Evolutionary conservation across 352 stramenopile species (phyloP).

Genomic region (Pythium vanterpoolii): DNA sequence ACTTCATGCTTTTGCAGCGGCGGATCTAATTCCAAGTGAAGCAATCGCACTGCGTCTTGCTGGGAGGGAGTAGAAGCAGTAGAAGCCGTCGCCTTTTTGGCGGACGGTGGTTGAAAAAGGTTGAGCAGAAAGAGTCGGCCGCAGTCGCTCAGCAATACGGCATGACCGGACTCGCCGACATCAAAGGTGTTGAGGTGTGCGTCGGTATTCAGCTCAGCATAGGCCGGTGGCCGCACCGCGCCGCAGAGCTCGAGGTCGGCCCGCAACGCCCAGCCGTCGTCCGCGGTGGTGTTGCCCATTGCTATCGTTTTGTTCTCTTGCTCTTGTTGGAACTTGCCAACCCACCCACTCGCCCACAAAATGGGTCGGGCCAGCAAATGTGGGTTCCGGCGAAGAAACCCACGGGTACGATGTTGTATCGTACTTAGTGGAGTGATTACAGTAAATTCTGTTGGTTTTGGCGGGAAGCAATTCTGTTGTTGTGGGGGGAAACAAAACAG

Average conservation of each 20-base stretch:
- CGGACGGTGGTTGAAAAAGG: conserved; percentile 37
- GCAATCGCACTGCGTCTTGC: conserved; percentile 21
- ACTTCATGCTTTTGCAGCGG: conserved; percentile 44
- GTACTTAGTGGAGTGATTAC: neutral
- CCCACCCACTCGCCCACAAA: no score
- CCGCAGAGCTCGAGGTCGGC: conserved; percentile 59
- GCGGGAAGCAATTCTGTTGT: conserved; percentile 6
- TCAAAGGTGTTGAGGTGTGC: conserved; percentile 67
- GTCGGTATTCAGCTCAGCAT: conserved; percentile 45
- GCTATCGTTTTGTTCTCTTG: no score
- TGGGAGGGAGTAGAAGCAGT: neutral
- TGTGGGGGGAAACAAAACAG: neutral
- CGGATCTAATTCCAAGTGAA: conserved; percentile 61
- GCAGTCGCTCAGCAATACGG: conserved; percentile 43
- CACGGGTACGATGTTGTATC: neutral
- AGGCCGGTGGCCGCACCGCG: conserved; percentile 46
- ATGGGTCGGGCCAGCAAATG: no score
- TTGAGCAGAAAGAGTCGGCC: conserved; percentile 53
- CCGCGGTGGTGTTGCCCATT: no score
- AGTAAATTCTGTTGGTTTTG: neutral
- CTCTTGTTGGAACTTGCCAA: no score
- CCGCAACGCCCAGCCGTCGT: conserved; percentile 53
- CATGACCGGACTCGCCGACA: conserved; percentile 47
- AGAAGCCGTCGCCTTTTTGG: conserved; percentile 12
- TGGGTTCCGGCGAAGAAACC: no score